Evolutionary conservation across 164 flowering plant genomes (phyloP).

Genomic region (Magnolia sinica): DNA sequence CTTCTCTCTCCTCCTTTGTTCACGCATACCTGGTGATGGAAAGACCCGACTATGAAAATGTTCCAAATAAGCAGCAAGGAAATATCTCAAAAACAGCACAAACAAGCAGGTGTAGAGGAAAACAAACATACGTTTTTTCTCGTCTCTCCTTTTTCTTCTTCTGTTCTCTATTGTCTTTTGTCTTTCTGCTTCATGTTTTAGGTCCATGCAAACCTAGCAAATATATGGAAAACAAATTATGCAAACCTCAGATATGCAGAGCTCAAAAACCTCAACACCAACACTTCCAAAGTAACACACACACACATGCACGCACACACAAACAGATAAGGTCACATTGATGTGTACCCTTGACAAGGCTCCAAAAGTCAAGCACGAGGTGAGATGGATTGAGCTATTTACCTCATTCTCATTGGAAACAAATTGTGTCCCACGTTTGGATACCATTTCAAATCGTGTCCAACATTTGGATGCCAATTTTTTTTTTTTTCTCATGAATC

Average conservation of each 20-base stretch:
- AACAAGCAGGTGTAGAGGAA: not conserved
- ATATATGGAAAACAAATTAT: not conserved
- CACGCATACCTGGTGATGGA: slow-evolving; percentile 42
- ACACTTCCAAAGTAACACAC: too few relatives aligned
- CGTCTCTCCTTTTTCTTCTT: slow-evolving; percentile 56
- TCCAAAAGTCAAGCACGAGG: too few relatives aligned
- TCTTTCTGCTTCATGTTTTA: slow-evolving; percentile 45
- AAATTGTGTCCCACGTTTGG: not conserved
- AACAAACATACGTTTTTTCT: slow-evolving; percentile 51
- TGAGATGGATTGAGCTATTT: too few relatives aligned
- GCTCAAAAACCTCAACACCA: too few relatives aligned
- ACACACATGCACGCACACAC: too few relatives aligned
- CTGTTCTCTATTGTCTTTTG: slow-evolving; percentile 28
- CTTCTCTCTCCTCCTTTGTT: slow-evolving; percentile 56
- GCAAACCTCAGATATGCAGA: not conserved
- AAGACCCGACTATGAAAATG: not conserved
- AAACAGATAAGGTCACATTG: too few relatives aligned
- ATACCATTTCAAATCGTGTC: too few relatives aligned
- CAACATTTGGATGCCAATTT: too few relatives aligned
- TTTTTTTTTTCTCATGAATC: too few relatives aligned
- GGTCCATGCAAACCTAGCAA: slow-evolving; percentile 46
- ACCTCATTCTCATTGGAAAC: too few relatives aligned
- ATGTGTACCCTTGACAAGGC: too few relatives aligned
- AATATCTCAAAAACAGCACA: not conserved
- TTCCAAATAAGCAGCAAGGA: not conserved